Base-by-base conservation (phyloP, 2,329 filamentous ascomycete species). In the Aspergillus amoenus region DNA sequence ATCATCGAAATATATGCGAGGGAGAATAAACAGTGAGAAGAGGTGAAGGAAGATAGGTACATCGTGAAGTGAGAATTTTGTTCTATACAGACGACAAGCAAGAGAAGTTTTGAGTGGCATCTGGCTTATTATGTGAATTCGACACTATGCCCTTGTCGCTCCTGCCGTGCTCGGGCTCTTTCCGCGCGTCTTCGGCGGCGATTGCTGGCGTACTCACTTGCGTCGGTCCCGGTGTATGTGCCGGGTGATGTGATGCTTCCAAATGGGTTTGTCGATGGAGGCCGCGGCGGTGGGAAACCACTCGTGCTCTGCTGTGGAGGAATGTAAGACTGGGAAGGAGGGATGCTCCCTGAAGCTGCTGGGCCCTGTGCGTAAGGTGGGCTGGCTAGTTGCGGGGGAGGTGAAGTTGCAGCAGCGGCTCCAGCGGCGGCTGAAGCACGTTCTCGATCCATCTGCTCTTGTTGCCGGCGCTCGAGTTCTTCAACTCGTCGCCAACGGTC, bases 201-300 rank as follows among this genome's bases (percentile, higher is more conserved):
- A 64, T 84, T 84, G 58, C 77, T 81, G 2, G 81, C 82, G 63
- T 82, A 84, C 56, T 81, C 74, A 61, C 78, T 78, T 18, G 76
- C 74, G 56, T 81, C 79, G 1, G 78, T 81, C 9, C 78, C 80
- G 4, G 77, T 78, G 55, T 69, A 77, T 42, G 77, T 78, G 59
- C 70, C 70, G 5, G 75, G 75, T 0, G 75, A 77, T 4, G 70
- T 70, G 50, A 78, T 68, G 57, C 77, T 78, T 15, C 73, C 74
- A 48, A 76, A 70, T 17, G 77, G 74, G 52, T 76, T 73, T 32
- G 66, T 73, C 8, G 76, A 75, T 21, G 74, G 73, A 2, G 72
- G 73, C 30, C 66, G 67, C 1, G 65, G 66, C 24, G 67, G 65
- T 41, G 61, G 59, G 44, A 69, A 59, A 37, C 65, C 48, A 56